phyloP scores from a whole-genome alignment of 257 asterid genomes.

The Leonotis leonurus region DNA sequence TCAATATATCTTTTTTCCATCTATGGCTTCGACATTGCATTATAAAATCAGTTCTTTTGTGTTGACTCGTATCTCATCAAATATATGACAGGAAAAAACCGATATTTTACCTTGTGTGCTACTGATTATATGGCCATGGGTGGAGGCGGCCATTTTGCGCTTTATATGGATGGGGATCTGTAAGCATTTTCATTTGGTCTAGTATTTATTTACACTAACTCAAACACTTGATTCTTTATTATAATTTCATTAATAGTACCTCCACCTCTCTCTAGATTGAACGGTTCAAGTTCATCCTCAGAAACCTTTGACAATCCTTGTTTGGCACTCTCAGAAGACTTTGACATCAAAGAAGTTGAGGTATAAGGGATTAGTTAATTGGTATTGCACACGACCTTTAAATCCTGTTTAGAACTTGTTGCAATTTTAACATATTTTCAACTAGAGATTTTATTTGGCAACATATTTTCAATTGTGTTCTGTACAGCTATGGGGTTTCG shows the following conservation, averaged over 20 bases:
- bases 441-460: too few species aligned
- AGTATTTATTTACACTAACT: background rate
- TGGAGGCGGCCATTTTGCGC: slow-evolving; percentile 90
- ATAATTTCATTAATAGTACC: too few species aligned
- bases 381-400: too few species aligned
- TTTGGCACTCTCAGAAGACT: slow-evolving; percentile 56
- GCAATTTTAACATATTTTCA: too few species aligned
- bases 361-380: too few species aligned
- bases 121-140: slow-evolving; percentile 82
- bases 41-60: background rate
- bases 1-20: background rate
- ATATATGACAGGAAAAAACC: slow-evolving; percentile 56
- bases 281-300: slow-evolving; percentile 81
- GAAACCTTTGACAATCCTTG: slow-evolving; percentile 88
- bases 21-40: background rate
- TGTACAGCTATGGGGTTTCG: slow-evolving; percentile 85
- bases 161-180: slow-evolving; percentile 84
- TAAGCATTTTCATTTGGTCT: slow-evolving; percentile 34
- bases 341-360: slow-evolving; percentile 84
- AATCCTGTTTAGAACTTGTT: too few species aligned
- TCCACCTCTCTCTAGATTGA: slow-evolving; percentile 35
- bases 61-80: slow-evolving; percentile 2
- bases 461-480: too few species aligned
- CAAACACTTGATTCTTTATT: too few species aligned
- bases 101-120: slow-evolving; percentile 76